A percentile compares a stretch with the other conserved stretches of the same genome.
phyloP scores from a whole-genome alignment of 306 rosid genomes.

The Vigna trinervia region DNA sequence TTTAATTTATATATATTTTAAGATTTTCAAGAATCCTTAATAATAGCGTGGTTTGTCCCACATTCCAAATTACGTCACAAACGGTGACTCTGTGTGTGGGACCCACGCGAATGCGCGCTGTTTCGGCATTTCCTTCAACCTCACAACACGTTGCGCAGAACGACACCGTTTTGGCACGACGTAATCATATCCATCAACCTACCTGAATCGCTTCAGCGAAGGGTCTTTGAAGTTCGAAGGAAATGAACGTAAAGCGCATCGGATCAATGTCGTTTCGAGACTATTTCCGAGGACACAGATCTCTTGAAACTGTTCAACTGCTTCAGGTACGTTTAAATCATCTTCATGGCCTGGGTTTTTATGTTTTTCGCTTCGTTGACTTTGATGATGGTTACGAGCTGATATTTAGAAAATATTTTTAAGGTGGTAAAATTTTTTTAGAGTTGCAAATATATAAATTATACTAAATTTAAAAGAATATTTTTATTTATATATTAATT shows the following conservation, averaged over 20 bases:
- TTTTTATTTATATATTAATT: too few relatives aligned
- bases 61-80: background rate
- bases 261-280: slow-evolving; percentile 31
- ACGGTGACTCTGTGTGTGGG: slow-evolving; percentile 6
- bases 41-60: too few relatives aligned
- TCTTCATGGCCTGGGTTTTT: background rate
- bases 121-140: slow-evolving; percentile 13
- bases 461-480: too few relatives aligned
- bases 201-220: background rate
- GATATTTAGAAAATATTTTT: too few relatives aligned
- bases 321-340: slow-evolving; percentile 24
- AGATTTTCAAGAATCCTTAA: too few relatives aligned
- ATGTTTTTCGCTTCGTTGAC: slow-evolving; percentile 8
- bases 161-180: slow-evolving; percentile 1
- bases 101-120: background rate
- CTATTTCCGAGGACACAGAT: slow-evolving; percentile 15
- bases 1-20: too few relatives aligned
- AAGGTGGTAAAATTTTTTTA: too few relatives aligned
- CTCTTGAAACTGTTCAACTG: slow-evolving; percentile 33
- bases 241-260: background rate
- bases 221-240: background rate
- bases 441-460: too few relatives aligned
- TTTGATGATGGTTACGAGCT: background rate
- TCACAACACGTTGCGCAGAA: background rate
- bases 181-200: background rate